Evolutionary conservation across 1,139 yeast species (phyloP), one percentile per base, ranked within the genome.

Genomic region (Diutina pseudorugosa): DNA sequence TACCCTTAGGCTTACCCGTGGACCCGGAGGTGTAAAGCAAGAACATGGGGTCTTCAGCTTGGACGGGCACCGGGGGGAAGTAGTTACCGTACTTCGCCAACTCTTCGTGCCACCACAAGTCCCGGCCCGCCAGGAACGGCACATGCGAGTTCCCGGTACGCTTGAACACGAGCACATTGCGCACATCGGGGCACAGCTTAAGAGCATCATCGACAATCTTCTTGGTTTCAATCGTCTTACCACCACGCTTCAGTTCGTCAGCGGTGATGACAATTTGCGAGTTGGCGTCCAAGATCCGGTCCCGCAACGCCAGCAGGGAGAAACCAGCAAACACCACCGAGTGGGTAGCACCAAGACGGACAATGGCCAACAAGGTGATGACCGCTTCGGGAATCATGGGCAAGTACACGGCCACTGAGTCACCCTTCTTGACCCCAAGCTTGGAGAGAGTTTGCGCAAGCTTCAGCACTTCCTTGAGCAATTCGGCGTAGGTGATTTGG

Each of bases 371-470:
- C 57, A 86, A 69, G 1, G 94, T 78, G 47, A 84, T 76, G 56
- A 86, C 61, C 1, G 93, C 91, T 68, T 85, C 90, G 30, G 94
- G 93, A 57, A 85, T 83, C 95, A 86, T 86, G 58, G 94, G 95
- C 66, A 86, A 73, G 66, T 86, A 86, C 51, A 86, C 91, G 2
- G 94, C 94, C 48, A 86, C 93, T 6, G 91, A 82, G 63, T 86
- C 94, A 57, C 93, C 93, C 68, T 85, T 85, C 61, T 76, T 76
- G 56, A 85, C 91, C 55, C 91, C 91, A 62, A 82, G 68, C 58
- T 72, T 73, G 57, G 73, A 75, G 68, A 82, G 76, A 55, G 84
- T 81, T 60, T 83, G 89, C 8, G 90, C 86, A 62, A 85, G 77
- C 62, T 80, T 80, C 53, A 80, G 80, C 52, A 85, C 89, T 53